These are phyloP conservation scores for Paramyrothecium roridum DNA, from an alignment of 2,329 filamentous ascomycete genomes.

Conservation along the genomic window DNA sequence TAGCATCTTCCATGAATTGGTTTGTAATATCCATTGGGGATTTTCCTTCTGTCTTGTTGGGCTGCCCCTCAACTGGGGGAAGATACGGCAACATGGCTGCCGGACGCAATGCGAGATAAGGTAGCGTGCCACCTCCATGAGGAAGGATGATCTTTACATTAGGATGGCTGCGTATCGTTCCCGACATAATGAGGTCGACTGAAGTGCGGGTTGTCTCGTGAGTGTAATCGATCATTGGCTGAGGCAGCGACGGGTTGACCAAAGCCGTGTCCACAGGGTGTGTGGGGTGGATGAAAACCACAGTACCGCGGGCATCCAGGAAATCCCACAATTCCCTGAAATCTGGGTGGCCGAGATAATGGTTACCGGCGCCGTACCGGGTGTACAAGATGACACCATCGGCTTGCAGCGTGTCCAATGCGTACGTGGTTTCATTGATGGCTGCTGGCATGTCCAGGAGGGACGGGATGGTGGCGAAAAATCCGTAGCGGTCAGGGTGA, in stretches of 20 bases:
- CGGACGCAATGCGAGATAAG: not conserved
- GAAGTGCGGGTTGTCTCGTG: not conserved
- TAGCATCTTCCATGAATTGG: not conserved
- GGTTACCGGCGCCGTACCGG: not conserved
- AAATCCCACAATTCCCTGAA: not conserved
- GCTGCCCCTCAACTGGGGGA: not conserved
- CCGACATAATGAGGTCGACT: not conserved
- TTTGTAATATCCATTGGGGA: too few species aligned
- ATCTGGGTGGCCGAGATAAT: not conserved
- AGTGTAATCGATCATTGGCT: not conserved
- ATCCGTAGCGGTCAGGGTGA: not conserved
- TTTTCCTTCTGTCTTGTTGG: not conserved
- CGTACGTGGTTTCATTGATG: not conserved
- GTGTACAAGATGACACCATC: not conserved
- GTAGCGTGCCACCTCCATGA: not conserved
- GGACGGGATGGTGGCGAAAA: not conserved
- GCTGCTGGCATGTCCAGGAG: not conserved
- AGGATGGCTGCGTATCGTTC: not conserved
- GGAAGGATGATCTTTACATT: not conserved
- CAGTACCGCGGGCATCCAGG: not conserved
- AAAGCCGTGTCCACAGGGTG: not conserved
- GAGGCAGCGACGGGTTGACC: not conserved
- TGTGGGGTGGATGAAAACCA: not conserved
- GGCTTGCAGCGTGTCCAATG: not conserved
- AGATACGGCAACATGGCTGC: not conserved